Conservation (phyloP, 2,329 filamentous ascomycete genomes). For the Talaromyces sp. region DNA sequence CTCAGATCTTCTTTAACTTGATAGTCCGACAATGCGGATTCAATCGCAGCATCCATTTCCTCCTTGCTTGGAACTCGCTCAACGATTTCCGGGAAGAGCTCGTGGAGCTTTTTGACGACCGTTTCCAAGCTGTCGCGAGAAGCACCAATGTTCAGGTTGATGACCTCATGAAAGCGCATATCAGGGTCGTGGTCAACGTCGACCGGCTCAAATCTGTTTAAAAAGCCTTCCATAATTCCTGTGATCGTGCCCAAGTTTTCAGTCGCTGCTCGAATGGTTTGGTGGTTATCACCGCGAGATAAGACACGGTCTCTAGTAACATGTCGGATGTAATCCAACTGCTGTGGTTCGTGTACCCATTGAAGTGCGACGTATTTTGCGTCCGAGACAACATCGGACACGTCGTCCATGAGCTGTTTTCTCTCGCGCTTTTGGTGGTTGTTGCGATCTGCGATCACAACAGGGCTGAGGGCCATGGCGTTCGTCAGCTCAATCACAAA, state of each 20-base stretch:
- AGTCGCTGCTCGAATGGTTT: constrained; percentile 85
- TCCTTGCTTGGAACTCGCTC: constrained; percentile 62
- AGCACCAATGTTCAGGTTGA: constrained; percentile 75
- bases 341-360: constrained; percentile 69
- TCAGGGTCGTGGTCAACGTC: constrained; percentile 66
- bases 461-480: constrained; percentile 59
- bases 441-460: constrained; percentile 87
- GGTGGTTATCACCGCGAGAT: constrained; percentile 87
- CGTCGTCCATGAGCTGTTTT: constrained; percentile 77
- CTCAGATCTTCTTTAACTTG: constrained; percentile 71
- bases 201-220: constrained; percentile 76
- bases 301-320: constrained; percentile 76
- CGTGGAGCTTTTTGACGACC: constrained; percentile 65
- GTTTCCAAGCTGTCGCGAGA: constrained; percentile 83
- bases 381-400: constrained; percentile 55
- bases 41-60: constrained; percentile 74
- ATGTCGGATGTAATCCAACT: constrained; percentile 66
- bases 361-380: constrained; percentile 79
- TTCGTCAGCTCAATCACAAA: constrained; percentile 70
- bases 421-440: constrained; percentile 87
- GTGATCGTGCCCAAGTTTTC: constrained; percentile 69
- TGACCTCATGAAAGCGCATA: constrained; percentile 72
- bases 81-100: constrained; percentile 69
- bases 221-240: constrained; percentile 91
- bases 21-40: constrained; percentile 70